Conservation (phyloP, 2,329 filamentous ascomycete species). For the Calonectria pauciramosa region DNA sequence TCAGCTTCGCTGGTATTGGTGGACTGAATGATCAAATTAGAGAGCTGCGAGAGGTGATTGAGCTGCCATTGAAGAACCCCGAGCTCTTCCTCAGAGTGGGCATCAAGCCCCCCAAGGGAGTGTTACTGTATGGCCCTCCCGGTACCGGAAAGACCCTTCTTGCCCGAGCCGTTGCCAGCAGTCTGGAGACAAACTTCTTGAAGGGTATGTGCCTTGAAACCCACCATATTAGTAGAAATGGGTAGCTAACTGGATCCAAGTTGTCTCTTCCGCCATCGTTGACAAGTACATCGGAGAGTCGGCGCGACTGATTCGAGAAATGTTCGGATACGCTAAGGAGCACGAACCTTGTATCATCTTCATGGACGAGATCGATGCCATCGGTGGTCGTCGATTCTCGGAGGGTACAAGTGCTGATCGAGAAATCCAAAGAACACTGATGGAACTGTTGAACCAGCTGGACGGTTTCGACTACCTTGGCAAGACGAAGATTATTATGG, state of each 20-base stretch:
- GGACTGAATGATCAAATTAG: slow-evolving; percentile 98
- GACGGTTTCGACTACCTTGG: slow-evolving; percentile 99
- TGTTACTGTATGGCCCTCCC: slow-evolving; percentile 94
- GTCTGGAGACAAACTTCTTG: slow-evolving; percentile 97
- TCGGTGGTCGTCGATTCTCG: slow-evolving; percentile 95
- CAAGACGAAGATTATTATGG: slow-evolving; percentile 99
- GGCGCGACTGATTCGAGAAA: slow-evolving; percentile 95
- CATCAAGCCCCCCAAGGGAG: slow-evolving; percentile 99
- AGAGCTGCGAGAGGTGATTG: slow-evolving; percentile 97
- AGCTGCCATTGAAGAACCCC: slow-evolving; percentile 97
- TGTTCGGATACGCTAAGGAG: slow-evolving; percentile 99
- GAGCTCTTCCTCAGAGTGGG: slow-evolving; percentile 97
- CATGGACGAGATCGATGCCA: slow-evolving; percentile 99
- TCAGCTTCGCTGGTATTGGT: slow-evolving; percentile 98
- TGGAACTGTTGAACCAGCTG: slow-evolving; percentile 98
- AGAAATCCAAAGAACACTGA: slow-evolving; percentile 97
- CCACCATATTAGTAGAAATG: not conserved
- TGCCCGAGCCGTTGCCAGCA: slow-evolving; percentile 94
- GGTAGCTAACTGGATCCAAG: slow-evolving; percentile 60
- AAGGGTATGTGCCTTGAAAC: slow-evolving; percentile 75
- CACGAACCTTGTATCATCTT: slow-evolving; percentile 99
- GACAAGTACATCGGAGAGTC: slow-evolving; percentile 99
- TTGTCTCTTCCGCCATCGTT: slow-evolving; percentile 98
- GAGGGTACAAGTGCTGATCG: slow-evolving; percentile 98
- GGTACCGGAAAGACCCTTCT: slow-evolving; percentile 97